These are phyloP conservation scores for Syzygium aqueum DNA, from an alignment of 345 rosid species.

Conservation along the genomic window DNA sequence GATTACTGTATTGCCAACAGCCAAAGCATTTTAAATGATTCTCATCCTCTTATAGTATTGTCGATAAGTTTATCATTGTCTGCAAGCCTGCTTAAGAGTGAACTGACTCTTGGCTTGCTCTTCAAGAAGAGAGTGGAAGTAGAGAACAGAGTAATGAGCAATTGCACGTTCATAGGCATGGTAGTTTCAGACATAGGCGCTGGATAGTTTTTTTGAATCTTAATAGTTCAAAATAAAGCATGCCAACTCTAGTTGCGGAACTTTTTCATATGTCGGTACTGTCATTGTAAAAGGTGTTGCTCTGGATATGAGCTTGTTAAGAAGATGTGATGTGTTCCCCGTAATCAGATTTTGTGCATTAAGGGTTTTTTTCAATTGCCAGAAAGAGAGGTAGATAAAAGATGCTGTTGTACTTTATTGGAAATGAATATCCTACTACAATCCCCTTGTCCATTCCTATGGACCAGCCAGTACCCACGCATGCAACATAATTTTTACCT, in stretches of 20 bases:
- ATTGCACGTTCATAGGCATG: background rate
- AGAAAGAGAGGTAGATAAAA: background rate
- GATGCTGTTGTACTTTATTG: background rate
- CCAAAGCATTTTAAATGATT: background rate
- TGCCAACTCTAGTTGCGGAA: background rate
- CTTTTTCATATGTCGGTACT: background rate
- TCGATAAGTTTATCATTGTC: background rate
- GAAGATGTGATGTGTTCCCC: background rate
- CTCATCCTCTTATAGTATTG: background rate
- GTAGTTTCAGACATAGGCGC: background rate
- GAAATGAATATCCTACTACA: background rate
- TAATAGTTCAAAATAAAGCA: background rate
- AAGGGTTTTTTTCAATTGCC: background rate
- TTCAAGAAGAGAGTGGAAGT: background rate
- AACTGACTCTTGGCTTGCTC: background rate
- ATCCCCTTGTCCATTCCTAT: background rate
- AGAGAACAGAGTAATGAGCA: background rate
- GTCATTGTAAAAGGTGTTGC: background rate
- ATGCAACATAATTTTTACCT: background rate
- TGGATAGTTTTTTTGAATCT: background rate
- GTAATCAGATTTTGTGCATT: background rate
- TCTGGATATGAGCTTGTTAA: background rate
- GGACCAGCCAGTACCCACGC: background rate
- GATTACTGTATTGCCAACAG: background rate
- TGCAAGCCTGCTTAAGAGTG: background rate